These are phyloP conservation scores for Lolium rigidum DNA, from an alignment of 176 grass and related monocot species.

Conservation along the genomic window DNA sequence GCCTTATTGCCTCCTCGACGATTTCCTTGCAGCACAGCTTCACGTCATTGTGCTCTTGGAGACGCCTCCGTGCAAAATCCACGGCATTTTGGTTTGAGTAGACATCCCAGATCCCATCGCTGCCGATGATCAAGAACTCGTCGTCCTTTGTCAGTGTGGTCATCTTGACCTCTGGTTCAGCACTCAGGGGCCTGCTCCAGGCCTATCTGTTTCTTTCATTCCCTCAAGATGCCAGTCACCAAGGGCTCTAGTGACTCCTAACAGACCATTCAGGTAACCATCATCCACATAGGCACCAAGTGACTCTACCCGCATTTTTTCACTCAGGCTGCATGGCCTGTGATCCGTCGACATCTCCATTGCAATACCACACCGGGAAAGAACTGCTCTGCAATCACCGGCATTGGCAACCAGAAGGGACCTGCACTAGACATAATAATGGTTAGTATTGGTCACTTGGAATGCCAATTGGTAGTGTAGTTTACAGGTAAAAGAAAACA, in stretches of 20 bases:
- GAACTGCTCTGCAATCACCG: slow-evolving; percentile 91
- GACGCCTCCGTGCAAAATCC: slow-evolving; percentile 63
- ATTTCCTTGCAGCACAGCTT: slow-evolving; percentile 84
- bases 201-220: slow-evolving; percentile 57
- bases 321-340: slow-evolving; percentile 67
- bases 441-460: neutral
- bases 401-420: slow-evolving; percentile 89
- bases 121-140: slow-evolving; percentile 87
- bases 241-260: slow-evolving; percentile 78
- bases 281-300: slow-evolving; percentile 80
- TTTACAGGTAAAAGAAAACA: neutral
- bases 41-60: slow-evolving; percentile 88
- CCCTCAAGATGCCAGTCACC: slow-evolving; percentile 95
- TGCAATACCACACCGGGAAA: slow-evolving; percentile 73
- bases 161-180: slow-evolving; percentile 89
- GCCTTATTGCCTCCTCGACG: slow-evolving; percentile 69
- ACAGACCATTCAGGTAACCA: slow-evolving; percentile 80
- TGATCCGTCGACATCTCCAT: slow-evolving; percentile 91
- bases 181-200: slow-evolving; percentile 65
- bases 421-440: slow-evolving; percentile 43
- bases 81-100: slow-evolving; percentile 88
- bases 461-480: neutral
- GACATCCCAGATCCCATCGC: slow-evolving; percentile 92
- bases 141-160: slow-evolving; percentile 76
- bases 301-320: slow-evolving; percentile 72